Base-by-base conservation (phyloP, 2,329 filamentous ascomycete genomes). In the Cylindrodendrum hubeiense region DNA sequence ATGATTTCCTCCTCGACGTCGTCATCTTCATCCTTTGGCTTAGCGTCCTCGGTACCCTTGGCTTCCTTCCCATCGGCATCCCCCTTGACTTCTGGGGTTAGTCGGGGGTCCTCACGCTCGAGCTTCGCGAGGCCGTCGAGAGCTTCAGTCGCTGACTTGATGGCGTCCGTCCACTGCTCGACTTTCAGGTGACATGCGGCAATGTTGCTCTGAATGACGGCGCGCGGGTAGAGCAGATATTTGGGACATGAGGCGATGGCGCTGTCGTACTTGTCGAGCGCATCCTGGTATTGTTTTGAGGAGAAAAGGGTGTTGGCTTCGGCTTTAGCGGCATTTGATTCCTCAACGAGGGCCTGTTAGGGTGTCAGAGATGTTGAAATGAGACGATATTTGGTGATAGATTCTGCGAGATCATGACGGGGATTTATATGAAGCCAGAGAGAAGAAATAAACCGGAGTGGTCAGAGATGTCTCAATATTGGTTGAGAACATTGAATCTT, bases 101-200 rank as follows among this genome's bases (percentile, higher is more conserved):
- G 53, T 28, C 79, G 77, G 6, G 76, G 78, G 6, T 80, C 75
- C 26, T 79, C 76, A 15, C 72, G 75, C 54, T 85, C 80, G 71
- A 95, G 74, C 28, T 86, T 85, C 66, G 92, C 89, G n/a, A 98
- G 81, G 1, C 87, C 85, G 12, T 95, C 91, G 0, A 98, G 77
- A 2, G 93, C 91, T 12, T 87, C 84, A 0, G 90, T 92, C 1
- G 95, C 94, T 10, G 88, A 86, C 52, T 91, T 90, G 46, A 94
- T 86, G 10, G 94, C 93, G 30, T 93, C 90, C 71, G 95, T 94
- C 93, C 94, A 98, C 66, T 95, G 91, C 66, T 90, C 85, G 3
- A 97, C 84, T 77, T 97, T 97, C 59, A 98, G 79, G 73, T 97
- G 89, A 76, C 94, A 97, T 10, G 95, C 95, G 2, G 95, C 88